Percentiles rank a stretch among this genome's conserved stretches.
Evolutionary conservation across 768 basidiomycete genomes (phyloP).

Genomic region (Coprinopsis sp.): DNA sequence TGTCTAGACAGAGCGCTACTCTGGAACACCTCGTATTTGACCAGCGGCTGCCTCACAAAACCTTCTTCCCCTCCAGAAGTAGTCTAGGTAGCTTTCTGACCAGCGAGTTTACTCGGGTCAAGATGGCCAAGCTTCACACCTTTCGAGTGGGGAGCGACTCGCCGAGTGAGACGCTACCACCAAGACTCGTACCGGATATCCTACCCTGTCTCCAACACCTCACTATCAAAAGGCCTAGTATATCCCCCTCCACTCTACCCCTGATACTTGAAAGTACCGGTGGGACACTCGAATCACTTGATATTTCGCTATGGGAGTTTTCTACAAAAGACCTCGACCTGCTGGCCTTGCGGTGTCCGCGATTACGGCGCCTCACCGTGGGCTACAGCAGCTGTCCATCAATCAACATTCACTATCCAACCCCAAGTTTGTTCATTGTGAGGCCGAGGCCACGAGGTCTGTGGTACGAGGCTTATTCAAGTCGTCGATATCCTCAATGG

Average conservation of each 20-base stretch:
- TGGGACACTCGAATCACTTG: not conserved
- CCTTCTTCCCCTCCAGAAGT: no score
- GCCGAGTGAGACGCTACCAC: no score
- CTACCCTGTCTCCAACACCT: not conserved
- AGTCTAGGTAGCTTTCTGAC: no score
- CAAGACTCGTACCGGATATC: no score
- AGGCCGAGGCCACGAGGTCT: not conserved
- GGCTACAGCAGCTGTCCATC: not conserved
- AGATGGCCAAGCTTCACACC: no score
- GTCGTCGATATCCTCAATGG: constrained; percentile 5
- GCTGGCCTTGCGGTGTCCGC: not conserved
- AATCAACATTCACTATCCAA: not conserved
- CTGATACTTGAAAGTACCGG: not conserved
- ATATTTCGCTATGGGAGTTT: not conserved
- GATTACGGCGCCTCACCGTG: not conserved
- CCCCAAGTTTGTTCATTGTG: no score
- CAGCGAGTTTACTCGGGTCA: no score
- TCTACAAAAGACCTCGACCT: not conserved
- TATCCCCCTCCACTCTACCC: not conserved
- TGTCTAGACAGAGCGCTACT: constrained; percentile 5
- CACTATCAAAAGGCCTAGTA: not conserved
- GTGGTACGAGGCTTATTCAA: not conserved
- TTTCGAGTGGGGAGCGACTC: no score
- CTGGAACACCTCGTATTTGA: constrained; percentile 13
- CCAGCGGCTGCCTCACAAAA: no score